Evolutionary conservation across 1,284 basidiomycete species (phyloP), one percentile per base, ranked within the genome.

Genomic region (Tilletia walkeri): DNA sequence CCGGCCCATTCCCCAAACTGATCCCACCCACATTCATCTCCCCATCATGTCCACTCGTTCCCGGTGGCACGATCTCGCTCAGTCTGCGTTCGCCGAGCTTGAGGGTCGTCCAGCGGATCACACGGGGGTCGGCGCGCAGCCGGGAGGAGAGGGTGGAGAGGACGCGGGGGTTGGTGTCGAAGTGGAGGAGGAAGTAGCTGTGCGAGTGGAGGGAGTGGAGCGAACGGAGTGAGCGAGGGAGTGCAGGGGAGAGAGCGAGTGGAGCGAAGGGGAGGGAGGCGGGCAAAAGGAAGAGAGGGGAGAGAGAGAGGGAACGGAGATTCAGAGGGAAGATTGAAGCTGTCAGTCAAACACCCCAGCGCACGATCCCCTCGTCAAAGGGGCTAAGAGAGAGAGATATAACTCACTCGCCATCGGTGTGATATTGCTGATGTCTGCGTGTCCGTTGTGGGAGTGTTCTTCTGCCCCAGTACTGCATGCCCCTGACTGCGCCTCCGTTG

Each of bases 131-230:
- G 68, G 86, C 87, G 16, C 89, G 88, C 84, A 94, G 87, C 68
- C 90, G 86, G 34, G 86, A 85, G 76, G 89, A 88, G 50, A 94
- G 86, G 4, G 87, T 86, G 30, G 86, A 86, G 70, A 94, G 86
- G 0, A 89, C 89, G 66, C 86, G 86, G 7, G 92, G 92, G 7
- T 91, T 91, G 3, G 91, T 89, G 86, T 94, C 93, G 82, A 94
- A 94, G 82, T 93, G 88, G 86, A 94, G 88, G 16, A 90, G 89
- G 92, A 92, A 94, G 84, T 94, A 94, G 80, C 93, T 94, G 78
- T 7, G 18, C 38, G 61, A 39, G 9, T 18, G 34, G 10, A 59
- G 18, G 54, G 54, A 24, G 54, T 12, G 18, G 12, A 59, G 54
- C 10, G 18, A 24, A 10, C 12, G n/a, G 54, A n/a, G 18, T 10